Evolutionary conservation across 2,329 filamentous ascomycete species (phyloP), one percentile per base, ranked within the genome.

Genomic region (Aspergillus transmontanensis): DNA sequence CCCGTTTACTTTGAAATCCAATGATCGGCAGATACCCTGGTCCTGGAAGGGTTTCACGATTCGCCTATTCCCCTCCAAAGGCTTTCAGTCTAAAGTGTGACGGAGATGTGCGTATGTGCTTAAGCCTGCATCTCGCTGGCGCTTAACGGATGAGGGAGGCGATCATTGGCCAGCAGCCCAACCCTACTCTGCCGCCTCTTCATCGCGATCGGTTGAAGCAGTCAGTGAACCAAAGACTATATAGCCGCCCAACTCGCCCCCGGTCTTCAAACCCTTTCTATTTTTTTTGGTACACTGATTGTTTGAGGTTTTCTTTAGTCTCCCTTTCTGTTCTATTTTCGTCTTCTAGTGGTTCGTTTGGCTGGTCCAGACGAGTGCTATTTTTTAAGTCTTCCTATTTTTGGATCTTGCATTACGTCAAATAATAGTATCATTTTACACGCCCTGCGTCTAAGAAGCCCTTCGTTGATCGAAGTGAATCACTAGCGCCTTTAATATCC

Each of bases 321-420:
- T 61, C 67, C 63, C 61, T 66, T 63, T 59, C 62, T 68, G 60
- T 73, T 77, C 72, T 76, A 73, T 79, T 76, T 73, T 75, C 64
- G 65, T 73, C 63, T 66, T 61, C 58, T 56, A 58, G 67, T 69
- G 64, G 67, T 73, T 71, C 70, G 73, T 75, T 78, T 80, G 79
- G 79, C 79, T 79, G 79, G 79, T 72, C 79, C 79, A 81, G 72
- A 76, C 76, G 69, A 73, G 61, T 57, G 62, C 64, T 66, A 63
- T 67, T 62, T 66, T 71, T 69, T 55, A n/a, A 36, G 62, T 66
- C 65, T 64, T 62, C 66, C 57, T 69, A 58, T 64, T 65, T 59
- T 65, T 64, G 67, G 63, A 65, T 70, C 64, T 60, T 60, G 60
- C 63, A 58, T 55, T 61, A 62, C 65, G 63, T 68, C 65, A 67